Conservation (phyloP, 2,329 filamentous ascomycete genomes). For the Cladophialophora bantiana region DNA sequence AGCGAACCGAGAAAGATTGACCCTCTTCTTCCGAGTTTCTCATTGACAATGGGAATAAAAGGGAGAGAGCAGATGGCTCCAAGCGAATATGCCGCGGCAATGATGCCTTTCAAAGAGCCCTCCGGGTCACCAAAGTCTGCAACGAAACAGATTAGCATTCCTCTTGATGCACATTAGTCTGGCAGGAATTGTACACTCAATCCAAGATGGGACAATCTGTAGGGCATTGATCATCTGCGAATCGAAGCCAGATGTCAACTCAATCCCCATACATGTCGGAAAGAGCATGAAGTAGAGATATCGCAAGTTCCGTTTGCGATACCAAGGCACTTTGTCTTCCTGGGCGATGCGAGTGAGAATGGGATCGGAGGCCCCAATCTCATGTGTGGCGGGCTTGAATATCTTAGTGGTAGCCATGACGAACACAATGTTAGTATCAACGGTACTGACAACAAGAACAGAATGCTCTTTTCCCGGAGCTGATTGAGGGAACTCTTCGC, state of each 20-base stretch:
- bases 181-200: conserved; percentile 44
- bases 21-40: conserved; percentile 63
- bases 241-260: conserved; percentile 68
- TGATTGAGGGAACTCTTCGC: neutral
- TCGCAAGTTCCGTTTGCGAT: conserved; percentile 66
- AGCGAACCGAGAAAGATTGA: conserved; percentile 63
- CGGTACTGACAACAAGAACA: neutral
- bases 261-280: conserved; percentile 67
- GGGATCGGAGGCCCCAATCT: conserved; percentile 30
- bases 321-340: conserved; percentile 58
- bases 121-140: conserved; percentile 54
- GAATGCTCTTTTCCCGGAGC: neutral
- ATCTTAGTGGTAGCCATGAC: conserved; percentile 19
- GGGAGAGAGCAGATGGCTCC: conserved; percentile 66
- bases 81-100: conserved; percentile 66
- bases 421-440: neutral
- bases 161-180: neutral
- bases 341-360: conserved; percentile 28
- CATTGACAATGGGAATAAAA: conserved; percentile 63
- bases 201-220: conserved; percentile 50
- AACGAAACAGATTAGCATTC: neutral
- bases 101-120: conserved; percentile 60
- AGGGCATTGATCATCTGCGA: conserved; percentile 58
- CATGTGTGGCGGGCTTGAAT: conserved; percentile 24
- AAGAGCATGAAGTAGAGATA: conserved; percentile 65